Conservation (phyloP, 768 basidiomycete species). For the Mycena pura region DNA sequence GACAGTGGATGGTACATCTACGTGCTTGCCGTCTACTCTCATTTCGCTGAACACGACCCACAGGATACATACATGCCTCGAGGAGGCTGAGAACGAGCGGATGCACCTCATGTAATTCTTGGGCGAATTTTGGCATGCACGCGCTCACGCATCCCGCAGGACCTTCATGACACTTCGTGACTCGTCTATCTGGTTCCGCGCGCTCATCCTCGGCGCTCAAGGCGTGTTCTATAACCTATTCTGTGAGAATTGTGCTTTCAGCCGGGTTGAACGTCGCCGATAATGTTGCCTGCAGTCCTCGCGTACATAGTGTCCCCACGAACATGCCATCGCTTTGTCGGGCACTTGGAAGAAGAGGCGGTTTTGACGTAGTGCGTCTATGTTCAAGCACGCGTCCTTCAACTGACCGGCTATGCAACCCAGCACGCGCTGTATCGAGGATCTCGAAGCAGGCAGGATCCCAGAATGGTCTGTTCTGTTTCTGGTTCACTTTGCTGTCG, state of each 20-base stretch:
- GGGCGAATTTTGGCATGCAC: background rate
- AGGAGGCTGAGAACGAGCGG: constrained; percentile 96
- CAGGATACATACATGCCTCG: constrained; percentile 93
- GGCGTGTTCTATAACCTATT: constrained; percentile 92
- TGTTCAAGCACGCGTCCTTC: constrained; percentile 16
- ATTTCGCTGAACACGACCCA: constrained; percentile 44
- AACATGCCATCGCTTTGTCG: constrained; percentile 91
- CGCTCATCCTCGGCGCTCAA: constrained; percentile 87
- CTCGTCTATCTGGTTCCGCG: constrained; percentile 82
- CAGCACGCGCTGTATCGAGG: constrained; percentile 82
- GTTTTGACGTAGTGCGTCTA: constrained; percentile 83
- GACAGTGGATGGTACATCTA: constrained; percentile 57
- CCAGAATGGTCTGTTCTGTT: constrained; percentile 70
- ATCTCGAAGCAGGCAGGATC: constrained; percentile 81
- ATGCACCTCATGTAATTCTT: constrained; percentile 86
- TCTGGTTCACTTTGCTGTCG: background rate
- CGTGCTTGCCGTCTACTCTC: background rate
- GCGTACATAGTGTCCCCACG: constrained; percentile 79
- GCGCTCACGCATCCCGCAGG: constrained; percentile 47
- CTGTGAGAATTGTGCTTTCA: constrained; percentile 55
- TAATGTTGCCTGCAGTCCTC: constrained; percentile 55
- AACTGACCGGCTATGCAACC: background rate
- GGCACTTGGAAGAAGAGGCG: constrained; percentile 93
- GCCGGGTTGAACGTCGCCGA: background rate
- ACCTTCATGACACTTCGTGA: constrained; percentile 94